phyloP scores from a whole-genome alignment of 495 filamentous ascomycete genomes.

The Sabuloglossum arenarium region DNA sequence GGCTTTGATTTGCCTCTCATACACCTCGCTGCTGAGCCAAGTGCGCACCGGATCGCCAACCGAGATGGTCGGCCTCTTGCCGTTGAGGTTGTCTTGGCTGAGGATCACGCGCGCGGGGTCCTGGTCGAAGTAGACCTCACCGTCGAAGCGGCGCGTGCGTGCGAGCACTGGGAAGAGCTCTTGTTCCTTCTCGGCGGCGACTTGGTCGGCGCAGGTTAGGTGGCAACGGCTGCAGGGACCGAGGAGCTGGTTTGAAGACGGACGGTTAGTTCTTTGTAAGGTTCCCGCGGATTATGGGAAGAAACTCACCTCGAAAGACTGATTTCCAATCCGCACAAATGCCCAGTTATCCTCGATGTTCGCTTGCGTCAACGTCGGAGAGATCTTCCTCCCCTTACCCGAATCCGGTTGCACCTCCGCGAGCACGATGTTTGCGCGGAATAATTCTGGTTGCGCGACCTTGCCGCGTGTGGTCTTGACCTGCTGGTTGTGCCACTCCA shows the following conservation, averaged over 20 bases:
- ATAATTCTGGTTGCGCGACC: constrained; percentile 45
- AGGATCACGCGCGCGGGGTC: background rate
- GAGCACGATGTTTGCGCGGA: constrained; percentile 68
- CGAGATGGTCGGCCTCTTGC: background rate
- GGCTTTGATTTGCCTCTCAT: background rate
- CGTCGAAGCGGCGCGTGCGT: constrained; percentile 62
- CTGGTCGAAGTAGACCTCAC: constrained; percentile 23
- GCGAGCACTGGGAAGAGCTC: constrained; percentile 80
- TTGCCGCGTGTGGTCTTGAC: constrained; percentile 38
- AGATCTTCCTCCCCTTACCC: background rate
- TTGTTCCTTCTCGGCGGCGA: constrained; percentile 51
- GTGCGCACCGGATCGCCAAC: background rate
- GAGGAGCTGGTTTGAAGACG: constrained; percentile 14
- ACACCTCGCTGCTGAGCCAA: background rate
- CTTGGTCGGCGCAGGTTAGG: constrained; percentile 86
- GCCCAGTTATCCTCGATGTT: constrained; percentile 29
- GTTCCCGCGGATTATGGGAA: background rate
- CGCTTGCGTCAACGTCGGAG: constrained; percentile 11
- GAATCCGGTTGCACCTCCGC: constrained; percentile 23
- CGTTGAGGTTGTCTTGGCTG: background rate
- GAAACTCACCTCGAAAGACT: constrained; percentile 35
- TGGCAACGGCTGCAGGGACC: constrained; percentile 77
- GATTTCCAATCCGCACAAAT: constrained; percentile 26
- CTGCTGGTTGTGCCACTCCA: constrained; percentile 50
- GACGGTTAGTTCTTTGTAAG: background rate